Conservation (phyloP, 768 basidiomycete genomes). For the Thelephora ganbajun region DNA sequence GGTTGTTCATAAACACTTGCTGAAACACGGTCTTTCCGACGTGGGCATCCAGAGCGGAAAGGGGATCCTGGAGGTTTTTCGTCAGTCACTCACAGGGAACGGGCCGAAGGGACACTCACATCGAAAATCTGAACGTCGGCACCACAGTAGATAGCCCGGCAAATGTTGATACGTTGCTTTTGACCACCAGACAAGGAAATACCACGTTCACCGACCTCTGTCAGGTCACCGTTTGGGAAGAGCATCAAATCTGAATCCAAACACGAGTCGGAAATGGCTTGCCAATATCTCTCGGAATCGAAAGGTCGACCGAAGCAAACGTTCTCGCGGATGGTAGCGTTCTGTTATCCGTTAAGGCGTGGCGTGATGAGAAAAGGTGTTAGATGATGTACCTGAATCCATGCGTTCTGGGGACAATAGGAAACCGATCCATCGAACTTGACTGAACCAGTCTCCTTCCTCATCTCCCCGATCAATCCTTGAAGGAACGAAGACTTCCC, state of each 20-base stretch:
- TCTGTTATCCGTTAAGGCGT: conserved; percentile 22
- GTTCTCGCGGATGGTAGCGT: conserved; percentile 80
- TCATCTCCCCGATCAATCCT: conserved; percentile 76
- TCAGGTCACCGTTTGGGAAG: conserved; percentile 64
- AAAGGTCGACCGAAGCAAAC: conserved; percentile 78
- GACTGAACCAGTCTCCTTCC: conserved; percentile 47
- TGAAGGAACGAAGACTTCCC: conserved; percentile 63
- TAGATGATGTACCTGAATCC: conserved; percentile 54
- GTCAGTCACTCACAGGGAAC: background rate
- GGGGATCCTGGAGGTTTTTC: conserved; percentile 40
- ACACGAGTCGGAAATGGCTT: conserved; percentile 63
- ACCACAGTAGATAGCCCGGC: conserved; percentile 75
- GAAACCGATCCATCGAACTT: conserved; percentile 59
- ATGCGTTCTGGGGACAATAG: conserved; percentile 79
- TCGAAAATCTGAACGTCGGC: conserved; percentile 84
- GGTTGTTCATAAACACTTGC: conserved; percentile 57
- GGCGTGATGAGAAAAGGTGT: background rate
- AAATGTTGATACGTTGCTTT: conserved; percentile 73
- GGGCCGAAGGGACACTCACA: conserved; percentile 12
- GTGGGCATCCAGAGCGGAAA: conserved; percentile 87
- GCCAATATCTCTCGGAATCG: conserved; percentile 74
- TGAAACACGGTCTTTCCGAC: conserved; percentile 82
- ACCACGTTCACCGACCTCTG: conserved; percentile 76
- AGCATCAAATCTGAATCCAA: conserved; percentile 70
- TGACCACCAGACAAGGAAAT: conserved; percentile 81